These are phyloP conservation scores for Magnolia changhungtana DNA, from an alignment of 164 flowering plant genomes.

Conservation along the genomic window DNA sequence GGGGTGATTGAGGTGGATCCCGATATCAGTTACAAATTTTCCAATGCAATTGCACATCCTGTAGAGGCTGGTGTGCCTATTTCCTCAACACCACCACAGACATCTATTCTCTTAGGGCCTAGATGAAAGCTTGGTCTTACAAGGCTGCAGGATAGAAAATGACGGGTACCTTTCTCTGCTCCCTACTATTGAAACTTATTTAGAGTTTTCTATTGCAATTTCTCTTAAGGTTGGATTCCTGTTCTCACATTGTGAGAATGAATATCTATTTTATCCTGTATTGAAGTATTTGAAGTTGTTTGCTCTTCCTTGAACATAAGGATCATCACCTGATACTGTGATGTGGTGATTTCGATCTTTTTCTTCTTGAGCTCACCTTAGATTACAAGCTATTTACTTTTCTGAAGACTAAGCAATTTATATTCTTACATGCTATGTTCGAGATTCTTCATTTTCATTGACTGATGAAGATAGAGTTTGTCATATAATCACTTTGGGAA, in stretches of 20 bases:
- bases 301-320: too few relatives aligned
- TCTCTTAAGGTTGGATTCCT: neutral
- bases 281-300: too few relatives aligned
- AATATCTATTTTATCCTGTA: too few relatives aligned
- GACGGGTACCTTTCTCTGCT: neutral
- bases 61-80: neutral
- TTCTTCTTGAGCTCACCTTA: too few relatives aligned
- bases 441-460: too few relatives aligned
- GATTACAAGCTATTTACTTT: too few relatives aligned
- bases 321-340: too few relatives aligned
- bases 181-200: neutral
- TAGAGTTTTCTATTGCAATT: neutral
- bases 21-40: slow-evolving; percentile 10
- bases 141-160: neutral
- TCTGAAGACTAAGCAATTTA: neutral
- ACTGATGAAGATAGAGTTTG: too few relatives aligned
- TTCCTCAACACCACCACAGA: neutral
- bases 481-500: too few relatives aligned
- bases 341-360: too few relatives aligned
- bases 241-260: too few relatives aligned
- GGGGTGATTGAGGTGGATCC: slow-evolving; percentile 19
- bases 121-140: slow-evolving; percentile 10
- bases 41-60: neutral
- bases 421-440: neutral
- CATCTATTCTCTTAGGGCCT: slow-evolving; percentile 23